phyloP scores from a whole-genome alignment of 2,329 filamentous ascomycete genomes.

The Teratosphaeria zuluensis region DNA sequence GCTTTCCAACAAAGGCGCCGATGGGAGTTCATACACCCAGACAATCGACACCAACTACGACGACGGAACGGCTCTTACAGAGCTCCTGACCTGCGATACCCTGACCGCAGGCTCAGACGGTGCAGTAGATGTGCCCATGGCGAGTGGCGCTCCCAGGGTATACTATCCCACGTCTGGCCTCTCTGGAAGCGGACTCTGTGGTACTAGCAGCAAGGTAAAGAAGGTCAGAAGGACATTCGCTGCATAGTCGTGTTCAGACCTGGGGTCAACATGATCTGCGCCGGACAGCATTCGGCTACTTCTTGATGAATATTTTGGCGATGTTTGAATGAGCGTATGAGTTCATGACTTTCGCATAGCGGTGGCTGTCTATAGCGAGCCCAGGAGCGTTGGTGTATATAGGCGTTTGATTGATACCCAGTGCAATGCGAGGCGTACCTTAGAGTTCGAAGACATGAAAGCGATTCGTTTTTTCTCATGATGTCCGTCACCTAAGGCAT shows the following conservation, averaged over 20 bases:
- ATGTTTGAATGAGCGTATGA: not conserved
- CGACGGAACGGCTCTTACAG: conserved; percentile 24
- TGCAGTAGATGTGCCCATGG: conserved; percentile 26
- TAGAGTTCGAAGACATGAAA: not conserved
- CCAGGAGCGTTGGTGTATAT: not conserved
- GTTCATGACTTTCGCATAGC: not conserved
- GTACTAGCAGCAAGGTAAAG: conserved; percentile 2
- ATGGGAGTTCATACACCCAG: conserved; percentile 18
- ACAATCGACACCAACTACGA: conserved; percentile 16
- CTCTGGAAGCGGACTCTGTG: conserved; percentile 11
- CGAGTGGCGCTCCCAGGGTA: conserved; percentile 25
- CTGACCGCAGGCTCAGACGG: conserved; percentile 20
- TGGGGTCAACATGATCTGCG: not conserved
- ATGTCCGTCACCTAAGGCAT: no score
- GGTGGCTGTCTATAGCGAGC: not conserved
- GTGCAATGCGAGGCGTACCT: not conserved
- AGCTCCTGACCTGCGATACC: conserved; percentile 28
- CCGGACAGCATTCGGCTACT: not conserved
- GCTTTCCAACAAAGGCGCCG: conserved; percentile 23
- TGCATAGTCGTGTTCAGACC: not conserved
- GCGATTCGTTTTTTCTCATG: not conserved
- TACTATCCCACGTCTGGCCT: conserved; percentile 24
- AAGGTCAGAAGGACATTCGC: not conserved
- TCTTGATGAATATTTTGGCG: not conserved
- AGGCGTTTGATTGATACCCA: not conserved